Percentiles rank a stretch among this genome's conserved stretches.
phyloP scores from a whole-genome alignment of 352 stramenopile species.

The Globisporangium nunn region DNA sequence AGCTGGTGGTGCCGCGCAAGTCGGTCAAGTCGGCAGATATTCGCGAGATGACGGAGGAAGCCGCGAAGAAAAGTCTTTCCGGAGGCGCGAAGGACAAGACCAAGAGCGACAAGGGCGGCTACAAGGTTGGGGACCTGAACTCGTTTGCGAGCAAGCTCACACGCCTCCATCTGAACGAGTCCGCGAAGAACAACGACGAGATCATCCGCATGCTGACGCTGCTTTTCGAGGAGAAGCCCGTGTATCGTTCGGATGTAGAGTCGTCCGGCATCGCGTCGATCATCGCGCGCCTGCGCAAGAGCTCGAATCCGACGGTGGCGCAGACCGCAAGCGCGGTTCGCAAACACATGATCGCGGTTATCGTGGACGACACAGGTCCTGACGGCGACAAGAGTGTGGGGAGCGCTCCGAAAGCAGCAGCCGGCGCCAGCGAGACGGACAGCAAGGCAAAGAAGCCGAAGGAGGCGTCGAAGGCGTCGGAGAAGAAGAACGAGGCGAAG shows the following conservation, averaged over 20 bases:
- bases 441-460: conserved; percentile 27
- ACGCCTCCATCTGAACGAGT: conserved; percentile 54
- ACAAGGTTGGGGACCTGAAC: conserved; percentile 55
- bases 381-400: conserved; percentile 12
- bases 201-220: conserved; percentile 63
- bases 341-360: conserved; percentile 69
- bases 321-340: conserved; percentile 67
- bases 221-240: conserved; percentile 63
- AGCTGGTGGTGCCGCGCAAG: conserved; percentile 69
- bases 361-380: conserved; percentile 39
- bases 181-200: conserved; percentile 69
- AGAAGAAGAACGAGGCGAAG: conserved; percentile 4
- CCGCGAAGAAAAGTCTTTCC: conserved; percentile 45
- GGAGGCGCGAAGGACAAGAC: conserved; percentile 27
- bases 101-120: conserved; percentile 57
- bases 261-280: conserved; percentile 59
- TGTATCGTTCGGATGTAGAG: conserved; percentile 67
- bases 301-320: conserved; percentile 52
- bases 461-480: conserved; percentile 6
- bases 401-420: conserved; percentile 11
- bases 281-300: conserved; percentile 64
- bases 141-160: conserved; percentile 58
- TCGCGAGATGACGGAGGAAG: conserved; percentile 64
- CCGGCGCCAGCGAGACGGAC: conserved; percentile 20
- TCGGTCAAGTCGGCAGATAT: conserved; percentile 73